Evolutionary conservation across 208 protist genomes (phyloP), one percentile per base, ranked within the genome.

Genomic region (Crithidia mellificae): DNA sequence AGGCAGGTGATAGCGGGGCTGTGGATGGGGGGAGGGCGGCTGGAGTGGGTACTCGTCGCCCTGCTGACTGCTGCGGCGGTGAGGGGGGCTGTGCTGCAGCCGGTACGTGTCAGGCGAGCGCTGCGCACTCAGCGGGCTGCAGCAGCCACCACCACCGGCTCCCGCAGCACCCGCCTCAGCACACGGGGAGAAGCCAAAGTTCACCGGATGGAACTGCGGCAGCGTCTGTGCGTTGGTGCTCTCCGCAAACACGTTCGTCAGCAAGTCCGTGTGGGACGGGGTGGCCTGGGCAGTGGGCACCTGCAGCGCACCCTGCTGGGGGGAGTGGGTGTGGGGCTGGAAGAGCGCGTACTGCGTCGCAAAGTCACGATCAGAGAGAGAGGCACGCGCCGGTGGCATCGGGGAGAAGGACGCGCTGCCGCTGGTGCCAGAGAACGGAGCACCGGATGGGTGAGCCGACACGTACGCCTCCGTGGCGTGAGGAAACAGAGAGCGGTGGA

Each of bases 261-360:
- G 15, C 25, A 52, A 34, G 12, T 64, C 49, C 32, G 66, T 49
- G 36, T 58, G 46, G 6, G 55, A 72, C 14, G 38, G 49, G 25
- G 56, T 58, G 12, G 24, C 56, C 32, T 50, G 39, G 4, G 66
- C 32, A 19, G 25, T 8, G 24, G 19, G 25, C n/a, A 25, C n/a
- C 38, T 22, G n/a, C 36, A 54, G 34, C 1, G 34, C 34, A 14
- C 36, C n/a, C 20, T 34, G 66, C 3, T 46, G 19, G 9, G 56
- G 55, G 7, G 47, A 57, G 57, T 57, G 38, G 20, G 44, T 32
- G 17, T 47, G 24, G 5, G 66, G 66, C 56, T 64, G 55, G 25
- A 57, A 59, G 20, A 72, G 56, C 0, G 55, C 8, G 66, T 58
- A 59, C 20, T 50, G 47, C 19, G 25, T 14, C 15, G 44, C 36